A percentile compares a stretch with the other conserved stretches of the same genome.
These are phyloP conservation scores for Lactifluus volemus DNA, from an alignment of 768 basidiomycete species.

Conservation along the genomic window DNA sequence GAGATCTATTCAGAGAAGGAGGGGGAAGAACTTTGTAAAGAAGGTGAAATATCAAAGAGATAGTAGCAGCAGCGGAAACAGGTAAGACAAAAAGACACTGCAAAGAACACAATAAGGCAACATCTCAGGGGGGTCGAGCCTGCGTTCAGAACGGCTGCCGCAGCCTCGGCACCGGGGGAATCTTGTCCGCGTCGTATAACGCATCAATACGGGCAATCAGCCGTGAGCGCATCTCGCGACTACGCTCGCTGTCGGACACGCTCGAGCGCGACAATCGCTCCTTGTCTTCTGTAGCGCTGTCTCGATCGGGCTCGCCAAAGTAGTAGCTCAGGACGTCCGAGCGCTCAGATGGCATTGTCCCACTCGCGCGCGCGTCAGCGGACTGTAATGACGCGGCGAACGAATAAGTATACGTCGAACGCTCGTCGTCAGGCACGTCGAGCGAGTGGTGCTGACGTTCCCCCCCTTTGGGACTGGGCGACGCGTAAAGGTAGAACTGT, in stretches of 20 bases:
- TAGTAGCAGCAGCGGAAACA: neutral
- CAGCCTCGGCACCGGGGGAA: conserved; percentile 14
- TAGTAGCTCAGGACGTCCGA: conserved; percentile 3
- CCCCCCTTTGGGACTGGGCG: neutral
- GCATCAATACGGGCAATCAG: conserved; percentile 6
- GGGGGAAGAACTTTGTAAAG: neutral
- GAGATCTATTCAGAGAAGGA: neutral
- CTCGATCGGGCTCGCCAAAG: neutral
- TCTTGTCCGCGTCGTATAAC: conserved; percentile 1
- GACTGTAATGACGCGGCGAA: neutral
- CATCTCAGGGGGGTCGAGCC: neutral
- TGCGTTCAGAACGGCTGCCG: neutral
- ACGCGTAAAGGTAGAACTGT: conserved; percentile 13
- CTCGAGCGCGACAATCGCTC: conserved; percentile 1
- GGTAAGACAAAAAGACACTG: neutral
- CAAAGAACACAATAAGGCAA: neutral
- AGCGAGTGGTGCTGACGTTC: neutral
- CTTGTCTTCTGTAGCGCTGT: neutral
- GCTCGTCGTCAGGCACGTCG: conserved; percentile 12
- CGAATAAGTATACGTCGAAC: conserved; percentile 8
- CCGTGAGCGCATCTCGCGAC: conserved; percentile 5
- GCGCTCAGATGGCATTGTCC: neutral
- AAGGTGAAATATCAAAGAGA: neutral
- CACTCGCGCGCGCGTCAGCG: neutral
- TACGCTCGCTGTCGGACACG: conserved; percentile 12